Conservation (phyloP, 768 basidiomycete genomes). For the Boletus rubroflammeus region DNA sequence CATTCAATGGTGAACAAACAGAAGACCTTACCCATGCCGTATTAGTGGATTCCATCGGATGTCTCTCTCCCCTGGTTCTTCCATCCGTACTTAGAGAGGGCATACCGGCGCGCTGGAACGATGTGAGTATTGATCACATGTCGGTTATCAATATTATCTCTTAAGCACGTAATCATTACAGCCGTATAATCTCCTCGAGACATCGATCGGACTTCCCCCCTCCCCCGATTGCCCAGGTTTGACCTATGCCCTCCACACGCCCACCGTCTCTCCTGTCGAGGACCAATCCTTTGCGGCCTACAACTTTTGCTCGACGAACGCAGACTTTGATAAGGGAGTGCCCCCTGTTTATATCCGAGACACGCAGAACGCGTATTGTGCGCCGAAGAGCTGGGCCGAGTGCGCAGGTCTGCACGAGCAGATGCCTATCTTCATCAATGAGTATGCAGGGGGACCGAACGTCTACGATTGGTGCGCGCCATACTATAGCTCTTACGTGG, state of each 20-base stretch:
- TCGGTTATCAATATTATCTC: constrained; percentile 7
- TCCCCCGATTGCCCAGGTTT: constrained; percentile 21
- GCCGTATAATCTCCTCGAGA: constrained; percentile 35
- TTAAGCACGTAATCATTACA: constrained; percentile 23
- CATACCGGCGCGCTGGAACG: constrained; percentile 32
- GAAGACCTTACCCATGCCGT: constrained; percentile 23
- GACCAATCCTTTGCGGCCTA: constrained; percentile 22
- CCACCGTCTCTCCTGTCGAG: constrained; percentile 25
- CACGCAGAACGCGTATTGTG: constrained; percentile 18
- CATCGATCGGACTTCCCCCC: constrained; percentile 27
- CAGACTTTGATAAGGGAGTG: constrained; percentile 10
- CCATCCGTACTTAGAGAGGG: constrained; percentile 30
- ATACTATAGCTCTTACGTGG: constrained; percentile 12
- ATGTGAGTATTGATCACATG: constrained; percentile 24
- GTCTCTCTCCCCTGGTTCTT: constrained; percentile 31
- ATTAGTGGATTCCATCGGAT: constrained; percentile 22
- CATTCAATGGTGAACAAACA: constrained; percentile 17
- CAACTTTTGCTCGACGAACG: constrained; percentile 9
- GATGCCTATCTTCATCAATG: constrained; percentile 30
- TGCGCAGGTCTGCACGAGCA: constrained; percentile 14
- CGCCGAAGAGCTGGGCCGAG: constrained; percentile 30
- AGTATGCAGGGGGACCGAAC: constrained; percentile 14
- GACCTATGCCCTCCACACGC: constrained; percentile 25
- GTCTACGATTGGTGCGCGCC: constrained; percentile 28
- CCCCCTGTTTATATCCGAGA: constrained; percentile 14